Evolutionary conservation across 1,284 basidiomycete species (phyloP).

Genomic region (Sanghuangporus weigelae): DNA sequence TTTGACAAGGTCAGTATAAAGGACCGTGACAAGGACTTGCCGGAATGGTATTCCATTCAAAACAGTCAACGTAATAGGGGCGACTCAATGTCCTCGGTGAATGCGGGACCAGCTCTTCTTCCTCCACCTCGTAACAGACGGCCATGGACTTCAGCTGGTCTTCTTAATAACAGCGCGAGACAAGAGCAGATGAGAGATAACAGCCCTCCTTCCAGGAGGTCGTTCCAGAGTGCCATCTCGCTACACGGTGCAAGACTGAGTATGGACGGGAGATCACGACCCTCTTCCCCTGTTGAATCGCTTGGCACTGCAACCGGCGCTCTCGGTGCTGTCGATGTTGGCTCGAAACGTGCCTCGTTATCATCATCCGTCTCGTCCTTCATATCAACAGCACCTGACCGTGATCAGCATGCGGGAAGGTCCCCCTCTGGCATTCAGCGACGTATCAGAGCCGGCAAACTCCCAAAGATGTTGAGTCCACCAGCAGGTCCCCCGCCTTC

Average conservation of each 20-base stretch:
- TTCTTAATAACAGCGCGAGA: neutral
- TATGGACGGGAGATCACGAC: slow-evolving; percentile 9
- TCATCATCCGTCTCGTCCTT: slow-evolving; percentile 48
- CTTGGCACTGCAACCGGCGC: slow-evolving; percentile 24
- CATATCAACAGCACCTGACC: slow-evolving; percentile 34
- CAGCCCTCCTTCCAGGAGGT: slow-evolving; percentile 5
- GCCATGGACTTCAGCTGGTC: slow-evolving; percentile 39
- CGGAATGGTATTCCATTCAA: slow-evolving; percentile 17
- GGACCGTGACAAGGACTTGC: slow-evolving; percentile 10
- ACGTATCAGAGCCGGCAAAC: slow-evolving; percentile 36
- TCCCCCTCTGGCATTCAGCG: slow-evolving; percentile 38
- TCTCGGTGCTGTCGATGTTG: slow-evolving; percentile 35
- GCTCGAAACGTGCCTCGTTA: slow-evolving; percentile 40
- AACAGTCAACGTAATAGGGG: slow-evolving; percentile 10
- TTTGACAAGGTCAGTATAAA: slow-evolving; percentile 9
- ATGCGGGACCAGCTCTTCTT: slow-evolving; percentile 45
- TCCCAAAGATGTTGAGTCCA: slow-evolving; percentile 21
- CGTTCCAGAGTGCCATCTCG: slow-evolving; percentile 13
- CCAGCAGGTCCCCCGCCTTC: slow-evolving; percentile 20
- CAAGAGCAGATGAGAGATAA: slow-evolving; percentile 1
- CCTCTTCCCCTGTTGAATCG: slow-evolving; percentile 12
- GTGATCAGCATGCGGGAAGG: slow-evolving; percentile 32
- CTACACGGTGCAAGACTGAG: slow-evolving; percentile 10
- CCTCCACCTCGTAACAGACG: slow-evolving; percentile 57
- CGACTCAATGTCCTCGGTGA: slow-evolving; percentile 24